Base-by-base conservation (phyloP, 2,329 filamentous ascomycete genomes). In the Fusarium citri region DNA sequence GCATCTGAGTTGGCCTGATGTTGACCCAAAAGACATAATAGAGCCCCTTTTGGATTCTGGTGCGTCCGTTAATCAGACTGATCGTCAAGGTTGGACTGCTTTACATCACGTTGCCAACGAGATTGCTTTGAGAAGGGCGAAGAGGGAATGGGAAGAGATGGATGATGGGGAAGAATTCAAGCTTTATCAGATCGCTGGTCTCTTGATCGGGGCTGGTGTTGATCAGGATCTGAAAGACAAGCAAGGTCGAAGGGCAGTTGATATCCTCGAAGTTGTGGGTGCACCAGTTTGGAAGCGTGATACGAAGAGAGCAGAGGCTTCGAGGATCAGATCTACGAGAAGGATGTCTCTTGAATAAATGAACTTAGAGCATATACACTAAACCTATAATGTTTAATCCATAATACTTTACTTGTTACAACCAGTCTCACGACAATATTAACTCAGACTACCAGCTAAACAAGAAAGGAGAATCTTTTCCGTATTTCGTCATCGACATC, bases 251-350 rank as follows among this genome's bases (percentile, higher is more conserved):
- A 66, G 14, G 18, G 61, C 63, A 8, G 43, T 48, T 46, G 49
- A 66, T 26, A 42, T 66, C 5, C 30, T 66, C 2, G 16, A 6
- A 1, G 14, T 55, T 14, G 55, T 66, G 5, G 61, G 61, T 11
- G 63, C 61, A 14, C 61, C 61, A 5, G n/a, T 66, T 14, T 66
- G 63, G 63, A 65, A 54, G 15, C 40, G 41, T 22, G 28, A 49
- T 20, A 41, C 41, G 2, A 46, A 42, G 18, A 37, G n/a, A n/a
- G n/a, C 42, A 18, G 53, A 59, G 15, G 16, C 7, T 3, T 47
- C 25, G 10, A 30, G 60, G 8, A 59, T 28, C 6, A 2, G 59
- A 5, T 26, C 16, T 18, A 11, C 28, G 0, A 46, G 28, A 14
- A 42, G 34, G 9, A 40, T 41, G 26, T 15, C 28, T 8, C 16